Evolutionary conservation across 192 early-diverging fungal species (phyloP), one percentile per base, ranked within the genome.

Genomic region (Backusella morwellensis): DNA sequence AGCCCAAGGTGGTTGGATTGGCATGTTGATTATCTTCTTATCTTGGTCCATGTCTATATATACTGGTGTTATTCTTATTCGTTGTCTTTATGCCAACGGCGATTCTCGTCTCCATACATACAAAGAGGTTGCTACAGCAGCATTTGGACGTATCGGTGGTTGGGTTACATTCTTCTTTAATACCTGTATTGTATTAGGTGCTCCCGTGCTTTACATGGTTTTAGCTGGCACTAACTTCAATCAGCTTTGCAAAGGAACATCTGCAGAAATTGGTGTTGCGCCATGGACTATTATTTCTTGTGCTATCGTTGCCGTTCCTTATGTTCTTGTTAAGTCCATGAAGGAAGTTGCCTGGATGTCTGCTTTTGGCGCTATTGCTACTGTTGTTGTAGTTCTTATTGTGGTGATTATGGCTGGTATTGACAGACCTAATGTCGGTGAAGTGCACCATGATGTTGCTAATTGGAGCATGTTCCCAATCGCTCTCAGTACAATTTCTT

Each of bases 321-420:
- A 94, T 78, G 84, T 97, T 19, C 68, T 87, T 36, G 90, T 92
- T 42, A 92, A 91, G 76, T 86, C 91, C 66, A 85, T 95, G 78
- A 93, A 94, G 77, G 95, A 97, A 74, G 90, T 94, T 32, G 91
- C 91, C 73, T 77, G 92, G 70, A 85, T 93, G 75, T 93, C 91
- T 70, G 76, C 92, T 35, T 93, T 94, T 86, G 94, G 94, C 21
- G 88, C 89, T 1, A 74, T 94, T 63, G 86, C 93, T 19, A 94
- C 93, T 0, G 82, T 95, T 19, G 82, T 90, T 41, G 89, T 92
- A 14, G 91, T 97, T n/a, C 63, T 87, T n/a, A 91, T 94, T 63
- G 92, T 94, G 26, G 81, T 94, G 6, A 87, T 85, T 70, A 83
- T 90, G 11, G 78, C 91, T 72, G 66, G 78, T 56, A 84, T 91